Evolutionary conservation across 106 monocot genomes (phyloP), one percentile per base, ranked within the genome.

Genomic region (Dactylorhiza incarnata): DNA sequence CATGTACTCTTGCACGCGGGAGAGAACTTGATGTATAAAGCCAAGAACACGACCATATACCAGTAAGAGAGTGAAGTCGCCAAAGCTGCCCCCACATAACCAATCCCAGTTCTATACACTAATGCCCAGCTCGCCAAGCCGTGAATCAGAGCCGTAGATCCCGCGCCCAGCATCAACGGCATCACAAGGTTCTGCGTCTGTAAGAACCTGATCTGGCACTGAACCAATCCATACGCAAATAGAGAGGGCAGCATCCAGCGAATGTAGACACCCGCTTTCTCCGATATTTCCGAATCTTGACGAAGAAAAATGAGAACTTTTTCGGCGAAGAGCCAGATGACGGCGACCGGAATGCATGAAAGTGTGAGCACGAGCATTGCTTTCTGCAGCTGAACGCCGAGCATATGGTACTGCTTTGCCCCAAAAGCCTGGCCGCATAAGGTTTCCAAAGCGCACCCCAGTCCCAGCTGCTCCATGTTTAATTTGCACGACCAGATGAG

Each of bases 351-450:
- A 25, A 83, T 16, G 62, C 70, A 70, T 7, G 29, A 68, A n/a
- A 56, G 45, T 6, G 76, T 70, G 48, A 87, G 83, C 9, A 87
- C 66, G 37, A 87, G 74, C 83, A 80, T 75, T 2, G 86, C 83
- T 9, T 83, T 75, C 48, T 87, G 86, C 73, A 87, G 22, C 53
- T 87, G 80, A 25, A 87, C 63, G 16, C 86, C 86, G 8, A 87
- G 75, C 77, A 83, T 74, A 61, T 71, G 61, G 63, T 78, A 67
- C 65, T 78, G 72, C 71, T 81, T 84, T 44, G 81, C 86, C 0
- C 86, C 86, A 23, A 44, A 87, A 17, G 86, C 77, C 14, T 87
- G 86, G 11, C 86, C 86, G 56, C 83, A 86, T 37, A 86, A 45
- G 7, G 86, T 83, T 11, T 86, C 86, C 73, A 83, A 61, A 3